Percentiles rank a stretch among this genome's conserved stretches.
Conservation (phyloP, 805 yeast genomes). For the Candida jianshihensis region DNA sequence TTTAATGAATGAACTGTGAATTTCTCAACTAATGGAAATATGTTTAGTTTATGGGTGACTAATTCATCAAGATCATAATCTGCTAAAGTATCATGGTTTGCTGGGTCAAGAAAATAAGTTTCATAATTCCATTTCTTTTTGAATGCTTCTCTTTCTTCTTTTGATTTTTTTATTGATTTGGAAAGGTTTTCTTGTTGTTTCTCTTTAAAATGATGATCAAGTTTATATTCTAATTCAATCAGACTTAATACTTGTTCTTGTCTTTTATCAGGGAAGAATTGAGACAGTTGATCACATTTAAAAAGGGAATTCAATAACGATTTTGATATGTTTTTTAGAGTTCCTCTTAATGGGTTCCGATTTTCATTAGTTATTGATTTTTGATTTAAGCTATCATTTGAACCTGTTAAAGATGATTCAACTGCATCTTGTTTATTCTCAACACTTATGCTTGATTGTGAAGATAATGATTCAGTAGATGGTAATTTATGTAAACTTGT, state of each 20-base stretch:
- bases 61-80: slow-evolving; percentile 33
- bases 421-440: too few relatives aligned
- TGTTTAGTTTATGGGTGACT: slow-evolving; percentile 48
- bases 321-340: slow-evolving; percentile 9
- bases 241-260: slow-evolving; percentile 12
- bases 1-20: slow-evolving; percentile 64
- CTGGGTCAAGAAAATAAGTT: slow-evolving; percentile 25
- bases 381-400: too few relatives aligned
- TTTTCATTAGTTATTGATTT: too few relatives aligned
- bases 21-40: slow-evolving; percentile 88
- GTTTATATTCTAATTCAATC: slow-evolving; percentile 12
- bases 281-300: slow-evolving; percentile 15
- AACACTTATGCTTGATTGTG: background rate
- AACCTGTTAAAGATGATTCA: too few relatives aligned
- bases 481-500: background rate
- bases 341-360: slow-evolving; percentile 1
- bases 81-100: slow-evolving; percentile 11
- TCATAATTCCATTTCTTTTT: slow-evolving; percentile 38
- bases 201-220: slow-evolving; percentile 15
- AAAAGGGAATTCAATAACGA: slow-evolving; percentile 16
- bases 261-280: slow-evolving; percentile 1
- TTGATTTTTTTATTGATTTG: slow-evolving; percentile 5
- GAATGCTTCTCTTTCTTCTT: slow-evolving; percentile 13
- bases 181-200: slow-evolving; percentile 2
- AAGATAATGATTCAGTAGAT: background rate